Conservation (phyloP, 176 grass and related monocot genomes). For the Ampelocalamus luodianensis region DNA sequence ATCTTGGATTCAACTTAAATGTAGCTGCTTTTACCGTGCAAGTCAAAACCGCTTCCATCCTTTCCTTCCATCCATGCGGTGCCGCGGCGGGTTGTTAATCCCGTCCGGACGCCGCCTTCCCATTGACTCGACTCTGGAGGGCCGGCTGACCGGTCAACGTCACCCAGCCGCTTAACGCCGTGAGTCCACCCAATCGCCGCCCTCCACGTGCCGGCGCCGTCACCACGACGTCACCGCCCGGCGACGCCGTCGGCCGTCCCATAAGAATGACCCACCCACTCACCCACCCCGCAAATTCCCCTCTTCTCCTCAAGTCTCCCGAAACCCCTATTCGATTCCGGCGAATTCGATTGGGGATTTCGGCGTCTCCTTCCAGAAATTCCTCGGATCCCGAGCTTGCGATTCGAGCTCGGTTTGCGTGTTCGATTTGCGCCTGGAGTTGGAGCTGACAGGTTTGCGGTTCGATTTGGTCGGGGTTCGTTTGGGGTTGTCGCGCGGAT, state of each 20-base stretch:
- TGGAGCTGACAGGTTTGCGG: neutral
- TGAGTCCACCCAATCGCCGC: constrained; percentile 22
- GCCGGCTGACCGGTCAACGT: constrained; percentile 44
- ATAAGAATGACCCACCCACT: constrained; percentile 50
- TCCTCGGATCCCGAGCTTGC: constrained; percentile 33
- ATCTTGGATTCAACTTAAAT: neutral
- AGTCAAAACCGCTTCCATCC: constrained; percentile 36
- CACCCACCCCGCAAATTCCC: constrained; percentile 44
- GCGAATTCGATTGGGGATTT: constrained; percentile 54
- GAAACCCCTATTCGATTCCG: constrained; percentile 36
- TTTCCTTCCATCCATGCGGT: neutral
- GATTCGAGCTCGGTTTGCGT: constrained; percentile 4
- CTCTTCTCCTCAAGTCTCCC: constrained; percentile 19
- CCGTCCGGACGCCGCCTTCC: neutral
- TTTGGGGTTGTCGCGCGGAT: constrained; percentile 28
- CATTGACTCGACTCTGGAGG: constrained; percentile 7
- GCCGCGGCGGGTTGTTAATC: constrained; percentile 29
- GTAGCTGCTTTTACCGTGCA: constrained; percentile 28
- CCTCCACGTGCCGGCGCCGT: constrained; percentile 30
- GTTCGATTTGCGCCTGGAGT: constrained; percentile 27
- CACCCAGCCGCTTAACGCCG: constrained; percentile 36
- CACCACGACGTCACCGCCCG: constrained; percentile 35
- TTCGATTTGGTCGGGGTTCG: constrained; percentile 18
- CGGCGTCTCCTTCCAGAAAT: constrained; percentile 3
- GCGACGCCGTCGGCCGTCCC: constrained; percentile 39